Evolutionary conservation across 73 alveolate species (phyloP), one percentile per base, ranked within the genome.

Genomic region (Symbiodinium pilosum): DNA sequence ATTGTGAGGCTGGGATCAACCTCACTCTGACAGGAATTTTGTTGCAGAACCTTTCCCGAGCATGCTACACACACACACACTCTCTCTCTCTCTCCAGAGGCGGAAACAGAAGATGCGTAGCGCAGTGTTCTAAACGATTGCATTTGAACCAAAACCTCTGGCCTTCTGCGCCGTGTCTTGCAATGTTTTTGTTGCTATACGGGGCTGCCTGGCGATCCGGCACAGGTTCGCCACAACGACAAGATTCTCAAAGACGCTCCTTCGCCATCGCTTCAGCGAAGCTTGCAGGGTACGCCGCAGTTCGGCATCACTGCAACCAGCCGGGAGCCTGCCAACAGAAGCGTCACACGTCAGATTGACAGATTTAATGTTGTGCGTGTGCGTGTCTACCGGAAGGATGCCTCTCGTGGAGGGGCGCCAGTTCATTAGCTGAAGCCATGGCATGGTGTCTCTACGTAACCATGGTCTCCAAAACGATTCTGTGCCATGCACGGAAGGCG

Each of bases 121-220:
- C n/a, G n/a, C n/a, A n/a, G n/a, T n/a, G n/a, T n/a, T n/a, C n/a
- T n/a, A n/a, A n/a, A n/a, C n/a, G 14, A 6, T 28, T n/a, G 34
- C 81, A 5, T 38, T 64, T 18, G 1, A 32, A 24, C 81, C 81
- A 28, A n/a, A 64, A 18, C 41, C 20, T 54, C 73, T 16, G 2
- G 81, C 81, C 81, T 64, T 64, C 81, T n/a, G 34, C 34, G 81
- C 81, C 32, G 30, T 38, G 30, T 64, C 81, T 64, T 64, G 81
- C 81, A 64, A 28, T 4, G 81, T 30, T 64, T 26, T 64, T 2
- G 81, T 64, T 3, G 81, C 81, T 64, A 64, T 64, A 2, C 81
- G 81, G 81, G 81, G 81, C 81, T 64, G 81, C 81, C 81, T 64
- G 81, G 81, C 41, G 21, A 64, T n/a, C 39, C 40, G 81, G 38